Evolutionary conservation across 192 early-diverging fungal genomes (phyloP), one percentile per base, ranked within the genome.

Genomic region (Piromyces finnis): DNA sequence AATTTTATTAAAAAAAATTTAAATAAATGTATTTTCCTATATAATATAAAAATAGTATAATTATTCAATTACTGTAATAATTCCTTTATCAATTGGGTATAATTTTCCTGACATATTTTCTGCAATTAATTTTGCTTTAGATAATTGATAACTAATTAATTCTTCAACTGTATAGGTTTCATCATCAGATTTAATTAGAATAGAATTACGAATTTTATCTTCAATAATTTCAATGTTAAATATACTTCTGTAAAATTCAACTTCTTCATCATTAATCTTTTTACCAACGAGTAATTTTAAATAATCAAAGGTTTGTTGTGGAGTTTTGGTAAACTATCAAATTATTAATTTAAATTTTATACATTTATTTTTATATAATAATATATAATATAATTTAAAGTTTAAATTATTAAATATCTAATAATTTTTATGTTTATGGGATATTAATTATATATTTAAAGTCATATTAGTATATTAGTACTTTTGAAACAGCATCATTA

Each of bases 1-100:
- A 35, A 35, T 35, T 35, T 35, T 35, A n/a, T n/a, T n/a, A n/a
- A n/a, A n/a, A n/a, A n/a, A n/a, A n/a, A n/a, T n/a, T n/a, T n/a
- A n/a, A n/a, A n/a, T n/a, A n/a, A n/a, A n/a, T n/a, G n/a, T n/a
- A n/a, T n/a, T n/a, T n/a, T n/a, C n/a, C n/a, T n/a, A n/a, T n/a
- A n/a, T n/a, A n/a, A n/a, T n/a, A n/a, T n/a, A n/a, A n/a, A n/a
- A n/a, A n/a, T n/a, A n/a, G n/a, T n/a, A n/a, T n/a, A n/a, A n/a
- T n/a, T n/a, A n/a, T n/a, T n/a, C n/a, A n/a, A n/a, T 85, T 84
- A 94, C 96, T 12, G 98, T 94, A 36, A 99, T 93, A 29, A 99
- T 95, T 51, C 92, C 94, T 77, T 96, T 96, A 79, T 88, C 90
- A 36, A 97, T 91, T 15, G 82, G 30, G 9, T 32, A 32, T 32